Conservation (phyloP, 768 basidiomycete species). For the Sporobolomyces pararoseus region DNA sequence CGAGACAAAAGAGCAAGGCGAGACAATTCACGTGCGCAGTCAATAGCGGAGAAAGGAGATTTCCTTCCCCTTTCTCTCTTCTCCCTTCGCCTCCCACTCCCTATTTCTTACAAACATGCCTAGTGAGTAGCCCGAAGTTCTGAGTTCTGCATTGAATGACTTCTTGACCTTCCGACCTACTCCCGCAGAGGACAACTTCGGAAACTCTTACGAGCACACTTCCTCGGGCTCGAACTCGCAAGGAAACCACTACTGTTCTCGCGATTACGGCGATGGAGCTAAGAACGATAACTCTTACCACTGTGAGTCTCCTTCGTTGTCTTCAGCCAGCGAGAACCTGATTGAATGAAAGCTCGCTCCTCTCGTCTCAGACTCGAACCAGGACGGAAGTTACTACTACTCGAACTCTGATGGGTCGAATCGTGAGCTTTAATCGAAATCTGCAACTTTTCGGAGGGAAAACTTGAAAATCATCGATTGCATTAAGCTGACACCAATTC, state of each 20-base stretch:
- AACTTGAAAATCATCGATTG: too few relatives aligned
- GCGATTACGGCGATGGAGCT: conserved; percentile 51
- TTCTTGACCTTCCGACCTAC: too few relatives aligned
- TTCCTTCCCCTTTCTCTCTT: too few relatives aligned
- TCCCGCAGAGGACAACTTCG: conserved; percentile 29
- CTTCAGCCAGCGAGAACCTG: background rate
- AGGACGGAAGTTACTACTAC: conserved; percentile 64
- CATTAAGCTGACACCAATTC: too few relatives aligned
- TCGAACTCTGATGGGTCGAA: conserved; percentile 58
- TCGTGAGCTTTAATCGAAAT: conserved; percentile 47
- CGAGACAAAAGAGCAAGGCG: too few relatives aligned
- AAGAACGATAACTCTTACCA: conserved; percentile 57
- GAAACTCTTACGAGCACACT: conserved; percentile 4
- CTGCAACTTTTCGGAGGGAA: too few relatives aligned
- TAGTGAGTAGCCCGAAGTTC: background rate
- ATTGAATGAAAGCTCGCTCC: too few relatives aligned
- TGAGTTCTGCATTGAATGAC: too few relatives aligned
- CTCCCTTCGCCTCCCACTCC: background rate
- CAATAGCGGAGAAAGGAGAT: too few relatives aligned
- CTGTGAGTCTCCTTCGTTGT: conserved; percentile 52
- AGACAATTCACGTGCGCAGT: too few relatives aligned
- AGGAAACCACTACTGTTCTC: conserved; percentile 64
- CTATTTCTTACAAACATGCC: background rate
- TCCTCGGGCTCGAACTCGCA: conserved; percentile 42
- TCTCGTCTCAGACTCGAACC: conserved; percentile 45